A percentile compares a stretch with the other conserved stretches of the same genome.
Evolutionary conservation across 306 rosid genomes (phyloP).

Genomic region (Begonia loranthoides): DNA sequence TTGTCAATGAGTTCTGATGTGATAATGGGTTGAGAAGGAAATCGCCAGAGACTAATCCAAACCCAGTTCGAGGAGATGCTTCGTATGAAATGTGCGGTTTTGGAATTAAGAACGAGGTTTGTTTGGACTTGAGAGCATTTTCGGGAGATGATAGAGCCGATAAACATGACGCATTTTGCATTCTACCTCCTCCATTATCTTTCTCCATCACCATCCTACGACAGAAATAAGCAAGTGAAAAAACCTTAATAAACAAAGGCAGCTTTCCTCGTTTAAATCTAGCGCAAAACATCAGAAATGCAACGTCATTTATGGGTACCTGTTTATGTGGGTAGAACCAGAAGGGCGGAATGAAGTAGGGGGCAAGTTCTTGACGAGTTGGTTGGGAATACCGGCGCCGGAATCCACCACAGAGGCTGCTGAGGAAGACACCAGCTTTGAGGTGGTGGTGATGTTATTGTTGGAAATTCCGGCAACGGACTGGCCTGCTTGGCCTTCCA

Average conservation of each 20-base stretch:
- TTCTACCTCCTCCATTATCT: conserved; percentile 35
- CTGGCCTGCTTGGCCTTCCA: conserved; percentile 94
- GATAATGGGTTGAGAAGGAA: conserved; percentile 61
- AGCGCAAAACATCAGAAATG: not conserved
- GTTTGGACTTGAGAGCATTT: conserved; percentile 34
- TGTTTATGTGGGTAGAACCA: conserved; percentile 34
- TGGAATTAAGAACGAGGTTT: conserved; percentile 23
- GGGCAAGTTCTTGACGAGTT: conserved; percentile 37
- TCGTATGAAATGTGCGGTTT: conserved; percentile 38
- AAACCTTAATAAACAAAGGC: not conserved
- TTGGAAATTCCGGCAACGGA: conserved; percentile 30
- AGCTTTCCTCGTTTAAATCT: no score
- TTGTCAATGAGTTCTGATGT: conserved; percentile 22
- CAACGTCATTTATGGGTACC: conserved; percentile 18
- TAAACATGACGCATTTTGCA: conserved; percentile 31
- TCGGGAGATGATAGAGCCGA: conserved; percentile 42
- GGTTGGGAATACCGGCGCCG: conserved; percentile 30
- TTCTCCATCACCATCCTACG: conserved; percentile 55
- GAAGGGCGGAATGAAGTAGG: conserved; percentile 14
- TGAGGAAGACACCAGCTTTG: conserved; percentile 21
- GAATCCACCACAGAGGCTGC: conserved; percentile 24
- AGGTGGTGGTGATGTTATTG: conserved; percentile 17
- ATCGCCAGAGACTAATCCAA: conserved; percentile 54
- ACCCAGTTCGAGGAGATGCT: conserved; percentile 42
- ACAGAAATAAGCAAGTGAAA: not conserved